Evolutionary conservation across 495 filamentous ascomycete genomes (phyloP).

Genomic region (Tuber indicum): DNA sequence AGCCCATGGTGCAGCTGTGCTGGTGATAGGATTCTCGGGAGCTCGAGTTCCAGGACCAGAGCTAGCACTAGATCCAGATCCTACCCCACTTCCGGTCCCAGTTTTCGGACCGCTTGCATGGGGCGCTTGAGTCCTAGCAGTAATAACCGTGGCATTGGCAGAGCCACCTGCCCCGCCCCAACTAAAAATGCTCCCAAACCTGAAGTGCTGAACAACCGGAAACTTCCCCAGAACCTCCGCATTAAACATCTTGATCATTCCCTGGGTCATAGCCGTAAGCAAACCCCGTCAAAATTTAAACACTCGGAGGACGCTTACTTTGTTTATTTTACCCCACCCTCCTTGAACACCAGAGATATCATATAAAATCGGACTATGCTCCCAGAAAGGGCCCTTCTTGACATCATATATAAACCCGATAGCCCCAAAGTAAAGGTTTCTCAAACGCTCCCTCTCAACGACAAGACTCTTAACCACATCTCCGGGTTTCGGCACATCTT

Average conservation of each 20-base stretch:
- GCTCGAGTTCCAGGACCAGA: slow-evolving; percentile 3
- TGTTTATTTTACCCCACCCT: slow-evolving; percentile 98
- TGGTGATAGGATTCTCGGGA: slow-evolving; percentile 10
- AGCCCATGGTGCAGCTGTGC: slow-evolving; percentile 19
- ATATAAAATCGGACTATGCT: slow-evolving; percentile 89
- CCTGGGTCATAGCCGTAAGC: slow-evolving; percentile 21
- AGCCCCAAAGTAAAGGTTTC: slow-evolving; percentile 96
- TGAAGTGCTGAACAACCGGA: slow-evolving; percentile 96
- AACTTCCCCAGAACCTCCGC: slow-evolving; percentile 87
- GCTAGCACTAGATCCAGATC: background rate
- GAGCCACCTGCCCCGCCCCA: slow-evolving; percentile 11
- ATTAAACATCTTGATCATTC: slow-evolving; percentile 91
- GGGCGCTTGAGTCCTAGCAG: background rate
- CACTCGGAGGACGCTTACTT: slow-evolving; percentile 50
- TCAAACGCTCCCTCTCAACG: slow-evolving; percentile 61
- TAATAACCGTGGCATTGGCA: background rate
- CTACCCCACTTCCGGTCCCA: background rate
- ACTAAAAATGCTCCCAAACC: slow-evolving; percentile 62
- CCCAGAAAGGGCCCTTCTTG: slow-evolving; percentile 96
- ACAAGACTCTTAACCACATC: slow-evolving; percentile 59
- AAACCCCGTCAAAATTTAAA: slow-evolving; percentile 9
- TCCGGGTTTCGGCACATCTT: slow-evolving; percentile 61
- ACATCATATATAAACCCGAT: slow-evolving; percentile 98
- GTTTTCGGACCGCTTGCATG: background rate
- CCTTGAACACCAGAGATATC: slow-evolving; percentile 85